Base-by-base conservation (phyloP, 768 basidiomycete genomes). In the Trametes meyenii region DNA sequence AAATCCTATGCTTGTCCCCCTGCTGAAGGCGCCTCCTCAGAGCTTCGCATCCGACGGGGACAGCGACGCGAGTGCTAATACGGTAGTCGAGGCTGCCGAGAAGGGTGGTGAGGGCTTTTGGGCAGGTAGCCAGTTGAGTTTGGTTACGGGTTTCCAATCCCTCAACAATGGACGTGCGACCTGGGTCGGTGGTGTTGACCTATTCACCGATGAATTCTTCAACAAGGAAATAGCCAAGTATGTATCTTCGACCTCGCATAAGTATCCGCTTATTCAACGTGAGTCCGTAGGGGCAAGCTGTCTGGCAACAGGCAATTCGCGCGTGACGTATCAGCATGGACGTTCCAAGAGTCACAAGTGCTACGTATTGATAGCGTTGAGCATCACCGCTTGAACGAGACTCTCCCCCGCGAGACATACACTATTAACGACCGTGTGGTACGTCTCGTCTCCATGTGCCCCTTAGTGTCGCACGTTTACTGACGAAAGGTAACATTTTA, bases 91-190 rank as follows among this genome's bases (percentile, higher is more conserved):
- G 36, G 85, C 91, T 2, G 75, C 86, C 0, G 88, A 92, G 52
- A 87, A 84, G 70, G 84, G 83, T 52, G 87, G 94, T 19, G 89
- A 93, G 74, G 87, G 89, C 55, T 77, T 89, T 33, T 92, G 92
- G 85, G 91, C 91, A 0, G 96, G 96, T 8, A 85, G 84, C 62
- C 79, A 82, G 43, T 80, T 95, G 38, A 80, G 85, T 45, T 76
- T 97, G 26, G 93, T 95, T 26, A 89, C 89, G 6, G 96, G 93
- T 6, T 92, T 98, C 81, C 97, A 99, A 74, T 85, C 94, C 2
- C 75, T 80, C 21, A 84, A 84, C 60, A 92, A 89, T 64, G 88
- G 88, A 0, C 83, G 96, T 13, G 83, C 89, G 33, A 84, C 87
- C 5, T 96, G 92, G 77, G 81, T 88, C 5, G 96, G 96, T 5